Percentiles rank a stretch among this genome's conserved stretches.
These are phyloP conservation scores for Erythrobasidium yunnanense DNA, from an alignment of 768 basidiomycete genomes.

Conservation along the genomic window DNA sequence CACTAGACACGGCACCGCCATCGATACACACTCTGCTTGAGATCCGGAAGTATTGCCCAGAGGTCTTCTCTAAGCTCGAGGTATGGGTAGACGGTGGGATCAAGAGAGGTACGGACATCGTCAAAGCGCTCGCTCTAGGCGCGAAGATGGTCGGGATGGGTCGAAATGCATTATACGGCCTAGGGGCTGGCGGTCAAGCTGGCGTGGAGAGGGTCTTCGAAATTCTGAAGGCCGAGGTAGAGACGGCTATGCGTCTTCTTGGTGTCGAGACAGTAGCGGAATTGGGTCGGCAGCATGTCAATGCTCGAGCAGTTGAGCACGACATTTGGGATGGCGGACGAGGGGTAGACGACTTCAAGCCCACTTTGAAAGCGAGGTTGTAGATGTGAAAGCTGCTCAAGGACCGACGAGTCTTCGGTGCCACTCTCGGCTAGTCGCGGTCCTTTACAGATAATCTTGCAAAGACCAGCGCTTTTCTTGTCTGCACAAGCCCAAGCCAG, in stretches of 20 bases:
- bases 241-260: slow-evolving; percentile 12
- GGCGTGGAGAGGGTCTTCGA: slow-evolving; percentile 21
- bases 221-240: slow-evolving; percentile 18
- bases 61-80: slow-evolving; percentile 44
- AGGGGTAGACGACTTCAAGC: not conserved
- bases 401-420: too few relatives aligned
- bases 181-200: slow-evolving; percentile 7
- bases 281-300: slow-evolving; percentile 11
- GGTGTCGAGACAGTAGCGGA: not conserved
- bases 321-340: not conserved
- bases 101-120: slow-evolving; percentile 47
- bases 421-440: too few relatives aligned
- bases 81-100: slow-evolving; percentile 49
- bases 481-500: too few relatives aligned
- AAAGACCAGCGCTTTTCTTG: too few relatives aligned
- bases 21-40: slow-evolving; percentile 37
- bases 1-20: slow-evolving; percentile 38
- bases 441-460: too few relatives aligned
- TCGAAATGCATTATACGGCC: slow-evolving; percentile 65
- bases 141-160: slow-evolving; percentile 79
- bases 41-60: slow-evolving; percentile 44
- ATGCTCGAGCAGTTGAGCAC: not conserved
- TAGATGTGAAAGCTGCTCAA: too few relatives aligned
- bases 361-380: not conserved
- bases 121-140: slow-evolving; percentile 50